phyloP scores from a whole-genome alignment of 441 rosid genomes.

The Metrosideros polymorpha region DNA sequence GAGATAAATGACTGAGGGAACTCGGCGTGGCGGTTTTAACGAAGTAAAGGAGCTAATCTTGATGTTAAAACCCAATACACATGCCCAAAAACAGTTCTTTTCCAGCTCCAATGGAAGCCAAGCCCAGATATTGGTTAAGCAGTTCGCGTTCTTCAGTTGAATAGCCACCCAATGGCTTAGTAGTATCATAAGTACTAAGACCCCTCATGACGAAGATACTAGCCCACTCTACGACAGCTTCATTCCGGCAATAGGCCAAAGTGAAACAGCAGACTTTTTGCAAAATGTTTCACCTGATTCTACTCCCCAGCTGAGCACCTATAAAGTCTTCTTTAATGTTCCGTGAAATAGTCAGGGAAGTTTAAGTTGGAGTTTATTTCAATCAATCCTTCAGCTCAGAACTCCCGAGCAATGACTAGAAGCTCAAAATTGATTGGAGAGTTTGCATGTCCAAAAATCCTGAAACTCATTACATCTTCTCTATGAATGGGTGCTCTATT shows the following conservation, averaged over 20 bases:
- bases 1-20: not conserved
- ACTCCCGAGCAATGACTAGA: not conserved
- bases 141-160: not conserved
- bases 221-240: not conserved
- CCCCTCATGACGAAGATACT: not conserved
- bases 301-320: not conserved
- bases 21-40: not conserved
- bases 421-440: not conserved
- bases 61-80: not conserved
- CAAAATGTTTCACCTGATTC: not conserved
- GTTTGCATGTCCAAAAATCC: not conserved
- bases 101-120: not conserved
- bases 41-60: not conserved
- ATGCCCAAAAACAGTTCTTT: not conserved
- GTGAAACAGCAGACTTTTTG: not conserved
- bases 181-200: not conserved
- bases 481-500: not conserved
- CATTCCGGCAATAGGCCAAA: not conserved
- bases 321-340: not conserved
- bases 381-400: not conserved
- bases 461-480: not conserved
- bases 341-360: not conserved
- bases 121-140: not conserved
- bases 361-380: not conserved
- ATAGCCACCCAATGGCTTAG: not conserved